Percentiles rank a stretch among this genome's conserved stretches.
Evolutionary conservation across 202 grass and related monocot genomes (phyloP).

Genomic region (Panicum virgatum): DNA sequence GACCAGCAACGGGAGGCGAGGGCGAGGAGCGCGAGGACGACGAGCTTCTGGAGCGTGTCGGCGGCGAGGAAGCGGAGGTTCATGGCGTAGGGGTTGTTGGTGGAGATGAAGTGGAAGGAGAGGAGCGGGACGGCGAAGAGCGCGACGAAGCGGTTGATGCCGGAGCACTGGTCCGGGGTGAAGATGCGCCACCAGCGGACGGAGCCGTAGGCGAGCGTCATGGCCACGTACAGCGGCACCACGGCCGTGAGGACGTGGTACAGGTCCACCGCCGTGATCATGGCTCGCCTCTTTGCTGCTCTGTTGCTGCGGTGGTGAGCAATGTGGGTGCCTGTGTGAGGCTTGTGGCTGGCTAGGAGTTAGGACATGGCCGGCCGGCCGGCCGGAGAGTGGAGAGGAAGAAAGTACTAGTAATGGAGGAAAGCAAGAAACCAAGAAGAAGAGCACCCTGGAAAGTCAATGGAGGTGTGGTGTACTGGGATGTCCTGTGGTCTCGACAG

Average conservation of each 20-base stretch:
- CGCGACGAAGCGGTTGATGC: slow-evolving; percentile 96
- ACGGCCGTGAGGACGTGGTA: slow-evolving; percentile 91
- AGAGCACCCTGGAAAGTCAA: no score
- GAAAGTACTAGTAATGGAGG: no score
- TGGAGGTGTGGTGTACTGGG: no score
- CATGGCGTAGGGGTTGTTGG: slow-evolving; percentile 86
- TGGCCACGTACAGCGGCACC: slow-evolving; percentile 87
- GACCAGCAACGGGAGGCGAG: slow-evolving; percentile 16
- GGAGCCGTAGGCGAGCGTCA: slow-evolving; percentile 90
- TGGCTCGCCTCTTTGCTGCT: slow-evolving; percentile 5
- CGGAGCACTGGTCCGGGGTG: slow-evolving; percentile 83
- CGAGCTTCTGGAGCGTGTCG: slow-evolving; percentile 84
- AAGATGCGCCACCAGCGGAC: slow-evolving; percentile 94
- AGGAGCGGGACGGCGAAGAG: slow-evolving; percentile 96
- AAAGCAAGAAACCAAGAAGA: background rate
- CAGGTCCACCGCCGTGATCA: slow-evolving; percentile 81
- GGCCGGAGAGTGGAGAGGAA: background rate
- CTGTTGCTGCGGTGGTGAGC: no score
- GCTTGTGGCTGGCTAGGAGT: no score
- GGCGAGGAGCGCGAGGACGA: slow-evolving; percentile 49
- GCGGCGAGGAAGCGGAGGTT: slow-evolving; percentile 89
- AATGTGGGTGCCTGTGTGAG: no score
- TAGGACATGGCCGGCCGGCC: no score
- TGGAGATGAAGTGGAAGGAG: slow-evolving; percentile 97
- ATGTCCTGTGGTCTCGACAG: background rate